Evolutionary conservation across 306 rosid genomes (phyloP), one percentile per base, ranked within the genome.

Genomic region (Vicia faba): DNA sequence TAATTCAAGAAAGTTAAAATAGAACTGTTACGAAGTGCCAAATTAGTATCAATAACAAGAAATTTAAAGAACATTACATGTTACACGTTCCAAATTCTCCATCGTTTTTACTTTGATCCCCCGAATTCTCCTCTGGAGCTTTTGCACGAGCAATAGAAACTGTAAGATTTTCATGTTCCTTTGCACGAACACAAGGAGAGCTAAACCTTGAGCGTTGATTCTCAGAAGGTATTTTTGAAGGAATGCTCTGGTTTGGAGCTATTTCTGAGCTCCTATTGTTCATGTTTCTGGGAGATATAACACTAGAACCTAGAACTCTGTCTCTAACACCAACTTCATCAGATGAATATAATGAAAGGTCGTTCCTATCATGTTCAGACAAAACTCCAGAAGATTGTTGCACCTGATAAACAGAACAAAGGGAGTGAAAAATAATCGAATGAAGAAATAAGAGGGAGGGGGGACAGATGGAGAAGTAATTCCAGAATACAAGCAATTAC

Each of bases 311-410:
- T 26, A 43, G 57, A 58, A 68, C 20, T 46, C 54, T 86, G 13
- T 79, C 84, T 66, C 74, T 78, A 15, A 76, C 64, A 56, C 72
- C 80, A 78, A 75, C 71, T 83, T 75, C 82, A 68, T 80, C 76
- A 11, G 89, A 87, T 64, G 95, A 85, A 75, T 72, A 43, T 60
- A 86, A 64, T 51, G 75, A 69, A 53, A 80, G 65, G 79, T 88
- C 87, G 70, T 91, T 88, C 59, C 66, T 63, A 68, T 95, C 77
- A 64, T 74, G 91, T 71, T 91, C 92, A 61, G 50, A 56, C 70
- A 95, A 82, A 68, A 88, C 77, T 45, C 81, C 86, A 38, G 87
- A 83, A 63, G 84, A 43, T 64, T 70, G 86, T 39, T 66, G 79
- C 69, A 36, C 84, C 89, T 84, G 80, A 46, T 64, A 74, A 68